phyloP scores from a whole-genome alignment of 1,139 yeast genomes.

The Yarrowia galli region DNA sequence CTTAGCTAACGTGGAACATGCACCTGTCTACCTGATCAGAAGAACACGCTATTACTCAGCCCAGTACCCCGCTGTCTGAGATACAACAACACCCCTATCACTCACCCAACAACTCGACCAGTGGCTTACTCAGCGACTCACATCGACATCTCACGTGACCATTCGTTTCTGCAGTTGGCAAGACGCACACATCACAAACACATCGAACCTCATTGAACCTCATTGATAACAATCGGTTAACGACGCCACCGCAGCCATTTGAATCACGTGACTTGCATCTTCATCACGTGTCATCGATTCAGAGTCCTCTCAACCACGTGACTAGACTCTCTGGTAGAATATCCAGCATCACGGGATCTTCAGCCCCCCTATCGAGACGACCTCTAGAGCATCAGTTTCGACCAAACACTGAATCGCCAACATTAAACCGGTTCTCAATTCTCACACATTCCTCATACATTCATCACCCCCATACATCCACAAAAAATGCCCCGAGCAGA shows the following conservation, averaged over 20 bases:
- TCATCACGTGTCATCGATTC: background rate
- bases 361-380: background rate
- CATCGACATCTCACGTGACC: conserved; percentile 1
- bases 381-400: background rate
- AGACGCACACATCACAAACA: too few relatives aligned
- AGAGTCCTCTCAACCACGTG: background rate
- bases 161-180: too few relatives aligned
- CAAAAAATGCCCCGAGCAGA: conserved; percentile 41
- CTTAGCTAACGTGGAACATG: background rate
- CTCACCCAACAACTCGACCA: background rate
- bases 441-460: too few relatives aligned
- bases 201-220: background rate
- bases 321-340: background rate
- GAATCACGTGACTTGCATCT: background rate
- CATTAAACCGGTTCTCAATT: too few relatives aligned
- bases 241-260: background rate
- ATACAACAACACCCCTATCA: too few relatives aligned
- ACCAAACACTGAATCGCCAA: background rate
- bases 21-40: conserved; percentile 4
- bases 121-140: background rate
- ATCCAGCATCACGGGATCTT: background rate
- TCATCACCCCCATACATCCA: too few relatives aligned
- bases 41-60: background rate
- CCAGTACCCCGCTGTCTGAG: background rate
- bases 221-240: background rate